phyloP scores from a whole-genome alignment of 768 basidiomycete species.

The Tulasnella sp. region DNA sequence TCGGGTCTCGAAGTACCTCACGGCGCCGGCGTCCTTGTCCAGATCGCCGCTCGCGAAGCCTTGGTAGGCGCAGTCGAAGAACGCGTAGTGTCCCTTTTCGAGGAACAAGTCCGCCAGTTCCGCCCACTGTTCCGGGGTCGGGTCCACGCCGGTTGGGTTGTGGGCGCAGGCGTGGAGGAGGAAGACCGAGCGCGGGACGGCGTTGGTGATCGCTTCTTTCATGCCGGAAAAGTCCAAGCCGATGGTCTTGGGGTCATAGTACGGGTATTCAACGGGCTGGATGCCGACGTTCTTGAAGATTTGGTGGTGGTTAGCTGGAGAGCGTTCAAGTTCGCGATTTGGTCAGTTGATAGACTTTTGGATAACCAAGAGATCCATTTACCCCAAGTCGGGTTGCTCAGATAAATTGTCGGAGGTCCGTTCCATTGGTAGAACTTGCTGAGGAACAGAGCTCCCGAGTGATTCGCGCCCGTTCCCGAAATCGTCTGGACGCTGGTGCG shows the following conservation, averaged over 20 bases:
- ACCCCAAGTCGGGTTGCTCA: constrained; percentile 96
- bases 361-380: constrained; percentile 23
- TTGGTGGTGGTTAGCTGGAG: constrained; percentile 71
- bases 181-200: constrained; percentile 70
- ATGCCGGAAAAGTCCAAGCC: constrained; percentile 72
- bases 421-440: constrained; percentile 66
- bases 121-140: constrained; percentile 78
- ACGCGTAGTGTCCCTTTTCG: constrained; percentile 67
- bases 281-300: constrained; percentile 88
- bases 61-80: constrained; percentile 96
- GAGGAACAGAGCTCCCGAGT: constrained; percentile 80
- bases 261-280: constrained; percentile 77
- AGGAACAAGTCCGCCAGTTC: constrained; percentile 61
- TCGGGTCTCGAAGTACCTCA: constrained; percentile 69
- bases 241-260: constrained; percentile 85
- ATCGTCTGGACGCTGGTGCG: constrained; percentile 67
- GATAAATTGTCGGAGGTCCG: constrained; percentile 56
- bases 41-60: constrained; percentile 92
- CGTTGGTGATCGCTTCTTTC: constrained; percentile 43
- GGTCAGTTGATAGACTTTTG: neutral
- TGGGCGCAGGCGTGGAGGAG: constrained; percentile 91
- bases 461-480: constrained; percentile 93
- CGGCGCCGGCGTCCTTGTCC: constrained; percentile 84
- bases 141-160: constrained; percentile 95
- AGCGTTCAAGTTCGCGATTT: neutral